phyloP scores from a whole-genome alignment of 2,329 filamentous ascomycete species.

The Paecilomyces niveus region DNA sequence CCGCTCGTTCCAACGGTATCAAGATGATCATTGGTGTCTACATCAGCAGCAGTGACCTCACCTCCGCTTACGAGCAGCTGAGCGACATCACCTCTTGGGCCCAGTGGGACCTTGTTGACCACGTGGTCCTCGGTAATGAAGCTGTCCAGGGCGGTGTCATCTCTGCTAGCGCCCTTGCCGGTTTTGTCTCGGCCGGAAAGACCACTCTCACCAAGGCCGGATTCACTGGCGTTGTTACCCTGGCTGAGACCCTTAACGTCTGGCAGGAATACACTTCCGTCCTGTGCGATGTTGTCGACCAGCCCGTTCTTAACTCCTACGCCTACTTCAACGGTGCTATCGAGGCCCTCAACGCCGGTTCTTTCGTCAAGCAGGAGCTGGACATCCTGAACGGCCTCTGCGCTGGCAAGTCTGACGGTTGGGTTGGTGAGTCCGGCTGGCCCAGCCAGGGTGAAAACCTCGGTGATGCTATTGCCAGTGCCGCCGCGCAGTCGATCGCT shows the following conservation, averaged over 20 bases:
- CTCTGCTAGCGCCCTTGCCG: constrained; percentile 56
- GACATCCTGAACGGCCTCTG: constrained; percentile 64
- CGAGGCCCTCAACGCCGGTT: constrained; percentile 59
- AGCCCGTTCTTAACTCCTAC: constrained; percentile 84
- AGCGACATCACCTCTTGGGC: constrained; percentile 63
- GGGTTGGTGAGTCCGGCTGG: constrained; percentile 86
- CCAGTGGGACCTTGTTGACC: constrained; percentile 67
- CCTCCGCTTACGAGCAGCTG: constrained; percentile 66
- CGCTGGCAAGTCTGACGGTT: constrained; percentile 58
- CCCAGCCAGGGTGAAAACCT: constrained; percentile 64
- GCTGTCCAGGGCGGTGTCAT: constrained; percentile 69
- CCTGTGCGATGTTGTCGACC: constrained; percentile 69
- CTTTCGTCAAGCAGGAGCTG: constrained; percentile 69
- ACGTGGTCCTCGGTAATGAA: constrained; percentile 88
- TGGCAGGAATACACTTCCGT: constrained; percentile 55
- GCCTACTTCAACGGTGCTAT: constrained; percentile 60
- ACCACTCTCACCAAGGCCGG: constrained; percentile 54
- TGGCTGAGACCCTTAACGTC: constrained; percentile 75
- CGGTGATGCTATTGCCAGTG: constrained; percentile 63
- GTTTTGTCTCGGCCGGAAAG: constrained; percentile 64
- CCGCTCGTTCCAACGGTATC: constrained; percentile 59
- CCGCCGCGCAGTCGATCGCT: constrained; percentile 60
- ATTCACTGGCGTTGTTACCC: constrained; percentile 71
- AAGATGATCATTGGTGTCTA: constrained; percentile 84
- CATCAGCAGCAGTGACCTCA: constrained; percentile 58